Evolutionary conservation across 352 stramenopile species (phyloP).

Genomic region (Phytophthora pinifolia): DNA sequence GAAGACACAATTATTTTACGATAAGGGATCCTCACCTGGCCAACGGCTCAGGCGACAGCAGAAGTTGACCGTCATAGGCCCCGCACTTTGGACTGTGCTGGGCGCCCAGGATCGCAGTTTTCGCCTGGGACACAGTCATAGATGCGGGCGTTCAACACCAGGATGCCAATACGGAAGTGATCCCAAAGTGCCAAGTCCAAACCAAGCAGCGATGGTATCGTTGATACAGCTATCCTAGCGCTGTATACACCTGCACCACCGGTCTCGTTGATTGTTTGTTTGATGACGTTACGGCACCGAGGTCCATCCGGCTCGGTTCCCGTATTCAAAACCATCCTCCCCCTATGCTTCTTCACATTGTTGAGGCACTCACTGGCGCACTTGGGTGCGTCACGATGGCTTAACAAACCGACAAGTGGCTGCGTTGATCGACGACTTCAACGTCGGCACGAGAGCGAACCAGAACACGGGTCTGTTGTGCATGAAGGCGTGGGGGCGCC

Average conservation of each 20-base stretch:
- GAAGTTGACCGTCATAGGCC: slow-evolving; percentile 15
- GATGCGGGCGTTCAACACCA: not conserved
- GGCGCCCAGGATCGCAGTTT: slow-evolving; percentile 9
- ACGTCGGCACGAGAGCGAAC: not conserved
- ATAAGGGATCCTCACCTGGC: slow-evolving; percentile 4
- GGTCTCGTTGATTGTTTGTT: not conserved
- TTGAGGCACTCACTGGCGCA: slow-evolving; percentile 1
- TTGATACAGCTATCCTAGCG: not conserved
- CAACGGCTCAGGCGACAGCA: slow-evolving; percentile 8
- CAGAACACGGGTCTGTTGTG: too few relatives aligned
- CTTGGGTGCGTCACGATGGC: slow-evolving; percentile 8
- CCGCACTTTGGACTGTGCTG: slow-evolving; percentile 12
- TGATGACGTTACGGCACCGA: slow-evolving; percentile 24
- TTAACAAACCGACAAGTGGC: slow-evolving; percentile 7
- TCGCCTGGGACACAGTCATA: slow-evolving; percentile 5
- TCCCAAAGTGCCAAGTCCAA: slow-evolving; percentile 11
- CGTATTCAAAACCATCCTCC: slow-evolving; percentile 16
- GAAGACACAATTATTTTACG: not conserved
- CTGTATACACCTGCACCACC: slow-evolving; percentile 9
- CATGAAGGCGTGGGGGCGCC: not conserved
- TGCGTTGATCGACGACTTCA: slow-evolving; percentile 13
- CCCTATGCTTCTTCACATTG: not conserved
- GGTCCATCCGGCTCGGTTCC: slow-evolving; percentile 4
- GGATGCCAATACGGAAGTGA: slow-evolving; percentile 13
- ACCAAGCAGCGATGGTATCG: slow-evolving; percentile 4